Conservation (phyloP, 1,284 basidiomycete species). For the Malassezia japonica region DNA sequence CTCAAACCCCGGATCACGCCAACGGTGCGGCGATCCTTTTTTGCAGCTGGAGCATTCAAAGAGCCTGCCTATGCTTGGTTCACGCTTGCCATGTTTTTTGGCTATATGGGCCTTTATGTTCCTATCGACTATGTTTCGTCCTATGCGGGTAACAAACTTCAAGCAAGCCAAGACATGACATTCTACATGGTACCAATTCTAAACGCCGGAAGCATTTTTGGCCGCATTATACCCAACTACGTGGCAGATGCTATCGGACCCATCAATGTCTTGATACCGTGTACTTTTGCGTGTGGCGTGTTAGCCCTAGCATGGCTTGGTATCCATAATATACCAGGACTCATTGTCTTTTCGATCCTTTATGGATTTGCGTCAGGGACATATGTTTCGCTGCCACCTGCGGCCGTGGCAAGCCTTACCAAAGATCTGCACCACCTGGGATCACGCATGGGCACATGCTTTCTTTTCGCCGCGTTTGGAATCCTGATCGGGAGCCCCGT, state of each 20-base stretch:
- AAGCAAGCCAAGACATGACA: background rate
- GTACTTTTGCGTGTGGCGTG: conserved; percentile 31
- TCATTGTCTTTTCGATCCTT: conserved; percentile 25
- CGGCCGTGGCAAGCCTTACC: conserved; percentile 3
- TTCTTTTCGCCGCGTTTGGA: conserved; percentile 5
- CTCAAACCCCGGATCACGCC: conserved; percentile 5
- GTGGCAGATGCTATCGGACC: conserved; percentile 44
- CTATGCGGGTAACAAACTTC: background rate
- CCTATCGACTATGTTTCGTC: conserved; percentile 17
- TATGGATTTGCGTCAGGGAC: conserved; percentile 32
- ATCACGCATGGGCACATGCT: conserved; percentile 1
- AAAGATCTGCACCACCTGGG: conserved; percentile 1
- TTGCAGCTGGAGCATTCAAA: conserved; percentile 6
- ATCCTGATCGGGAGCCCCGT: conserved; percentile 20
- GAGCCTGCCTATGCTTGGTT: conserved; percentile 10
- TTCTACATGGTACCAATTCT: conserved; percentile 32
- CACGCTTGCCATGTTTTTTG: conserved; percentile 5
- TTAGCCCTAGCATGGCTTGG: conserved; percentile 23
- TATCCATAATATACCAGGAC: background rate
- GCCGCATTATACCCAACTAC: conserved; percentile 45
- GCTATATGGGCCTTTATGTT: conserved; percentile 16
- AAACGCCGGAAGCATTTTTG: conserved; percentile 34
- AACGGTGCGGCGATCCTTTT: background rate
- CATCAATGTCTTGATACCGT: conserved; percentile 46
- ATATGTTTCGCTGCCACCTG: conserved; percentile 25